Evolutionary conservation across 129 eudicot species (phyloP).

Genomic region (Centrapalus pauciflorus): DNA sequence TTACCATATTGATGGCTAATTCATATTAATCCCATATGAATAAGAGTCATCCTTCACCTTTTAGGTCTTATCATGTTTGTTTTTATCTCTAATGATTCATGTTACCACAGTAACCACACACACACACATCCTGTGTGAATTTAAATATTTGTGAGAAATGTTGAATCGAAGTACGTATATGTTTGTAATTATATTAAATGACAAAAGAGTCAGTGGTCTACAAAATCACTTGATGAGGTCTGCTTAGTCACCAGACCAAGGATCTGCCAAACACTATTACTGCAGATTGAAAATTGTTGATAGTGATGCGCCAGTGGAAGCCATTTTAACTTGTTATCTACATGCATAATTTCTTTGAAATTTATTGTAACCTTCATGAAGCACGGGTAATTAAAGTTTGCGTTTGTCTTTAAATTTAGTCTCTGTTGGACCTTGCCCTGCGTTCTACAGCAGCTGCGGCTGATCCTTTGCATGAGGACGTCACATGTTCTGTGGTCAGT

Average conservation of each 20-base stretch:
- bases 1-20: not conserved
- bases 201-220: too few species aligned
- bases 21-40: not conserved
- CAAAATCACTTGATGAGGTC: too few species aligned
- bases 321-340: too few species aligned
- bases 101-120: not conserved
- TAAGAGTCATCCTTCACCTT: not conserved
- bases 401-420: conserved; percentile 36
- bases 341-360: not conserved
- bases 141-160: too few species aligned
- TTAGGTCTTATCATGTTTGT: not conserved
- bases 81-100: not conserved
- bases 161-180: too few species aligned
- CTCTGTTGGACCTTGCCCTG: conserved; percentile 96
- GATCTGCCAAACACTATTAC: too few species aligned
- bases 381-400: not conserved
- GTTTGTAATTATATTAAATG: too few species aligned
- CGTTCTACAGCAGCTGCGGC: conserved; percentile 97
- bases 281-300: too few species aligned
- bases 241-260: too few species aligned
- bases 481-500: conserved; percentile 90
- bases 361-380: not conserved
- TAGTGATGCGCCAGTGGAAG: too few species aligned
- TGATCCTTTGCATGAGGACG: conserved; percentile 93
- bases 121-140: too few species aligned